Percentiles rank a stretch among this genome's conserved stretches.
Conservation (phyloP, 768 basidiomycete genomes). For the Cytidiella melzeri region DNA sequence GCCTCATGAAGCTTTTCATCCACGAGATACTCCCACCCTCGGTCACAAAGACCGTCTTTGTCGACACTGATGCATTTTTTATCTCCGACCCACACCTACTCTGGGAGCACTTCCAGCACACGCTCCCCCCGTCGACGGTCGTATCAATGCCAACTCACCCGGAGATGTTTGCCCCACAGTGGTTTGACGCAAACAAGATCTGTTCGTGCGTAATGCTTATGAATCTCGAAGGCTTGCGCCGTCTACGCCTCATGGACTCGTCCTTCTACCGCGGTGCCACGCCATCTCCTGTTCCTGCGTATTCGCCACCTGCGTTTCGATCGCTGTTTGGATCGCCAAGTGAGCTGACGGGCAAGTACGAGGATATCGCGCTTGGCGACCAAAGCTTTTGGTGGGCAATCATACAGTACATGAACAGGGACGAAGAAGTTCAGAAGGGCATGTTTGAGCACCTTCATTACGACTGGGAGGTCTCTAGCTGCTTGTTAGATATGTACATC, state of each 20-base stretch:
- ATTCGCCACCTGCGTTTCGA: slow-evolving; percentile 35
- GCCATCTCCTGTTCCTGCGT: slow-evolving; percentile 23
- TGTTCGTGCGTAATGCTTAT: slow-evolving; percentile 51
- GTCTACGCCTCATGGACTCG: slow-evolving; percentile 43
- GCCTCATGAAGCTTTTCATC: slow-evolving; percentile 48
- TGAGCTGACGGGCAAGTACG: slow-evolving; percentile 29
- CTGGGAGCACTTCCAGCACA: slow-evolving; percentile 34
- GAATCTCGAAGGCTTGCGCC: slow-evolving; percentile 38
- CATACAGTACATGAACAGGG: slow-evolving; percentile 21
- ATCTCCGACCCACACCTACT: slow-evolving; percentile 39
- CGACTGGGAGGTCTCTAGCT: slow-evolving; percentile 47
- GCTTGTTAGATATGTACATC: slow-evolving; percentile 40
- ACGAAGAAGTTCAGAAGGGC: slow-evolving; percentile 25
- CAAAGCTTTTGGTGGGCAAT: slow-evolving; percentile 53
- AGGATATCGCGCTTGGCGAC: slow-evolving; percentile 42
- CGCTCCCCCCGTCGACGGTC: slow-evolving; percentile 29
- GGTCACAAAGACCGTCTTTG: slow-evolving; percentile 39
- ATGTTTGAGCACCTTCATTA: slow-evolving; percentile 37
- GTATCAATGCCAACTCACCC: slow-evolving; percentile 41
- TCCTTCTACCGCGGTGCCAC: slow-evolving; percentile 28
- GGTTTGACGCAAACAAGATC: slow-evolving; percentile 41
- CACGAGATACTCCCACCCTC: slow-evolving; percentile 41
- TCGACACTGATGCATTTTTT: slow-evolving; percentile 48
- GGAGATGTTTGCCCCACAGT: slow-evolving; percentile 33
- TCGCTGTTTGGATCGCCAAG: slow-evolving; percentile 38